phyloP scores from a whole-genome alignment of 2,329 filamentous ascomycete species.

The Macrophomina pseudophaseolina region DNA sequence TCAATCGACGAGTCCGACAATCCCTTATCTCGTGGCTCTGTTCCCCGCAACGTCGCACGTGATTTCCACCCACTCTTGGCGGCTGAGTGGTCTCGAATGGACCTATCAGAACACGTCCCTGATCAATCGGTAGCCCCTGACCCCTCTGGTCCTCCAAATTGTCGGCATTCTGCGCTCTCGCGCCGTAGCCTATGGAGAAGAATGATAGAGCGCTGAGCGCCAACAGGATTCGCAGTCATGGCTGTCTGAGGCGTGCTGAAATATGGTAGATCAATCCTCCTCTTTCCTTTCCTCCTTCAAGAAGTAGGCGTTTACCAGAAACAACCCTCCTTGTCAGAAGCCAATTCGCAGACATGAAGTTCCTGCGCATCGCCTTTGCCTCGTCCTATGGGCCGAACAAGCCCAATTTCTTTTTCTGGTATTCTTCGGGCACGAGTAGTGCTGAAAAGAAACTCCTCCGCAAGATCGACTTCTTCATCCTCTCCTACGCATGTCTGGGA shows the following conservation, averaged over 20 bases:
- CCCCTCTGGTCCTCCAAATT: not conserved
- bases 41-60: conserved; percentile 10
- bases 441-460: conserved; percentile 29
- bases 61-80: conserved; percentile 22
- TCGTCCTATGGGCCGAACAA: conserved; percentile 3
- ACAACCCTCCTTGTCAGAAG: not conserved
- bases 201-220: not conserved
- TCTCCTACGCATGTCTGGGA: conserved; percentile 29
- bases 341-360: not conserved
- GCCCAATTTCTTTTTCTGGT: conserved; percentile 21
- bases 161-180: not conserved
- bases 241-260: not conserved
- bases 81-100: not conserved
- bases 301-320: not conserved
- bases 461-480: conserved; percentile 30
- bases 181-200: not conserved
- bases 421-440: conserved; percentile 24
- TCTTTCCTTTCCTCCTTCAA: not conserved
- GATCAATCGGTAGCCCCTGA: not conserved
- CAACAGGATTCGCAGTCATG: not conserved
- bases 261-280: not conserved
- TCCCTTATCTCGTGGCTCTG: conserved; percentile 5
- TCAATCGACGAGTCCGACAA: not conserved
- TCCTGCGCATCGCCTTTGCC: not conserved
- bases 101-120: not conserved